Percentiles rank a stretch among this genome's conserved stretches.
These are phyloP conservation scores for Pestalotiopsis sp. DNA, from an alignment of 2,329 filamentous ascomycete species.

Conservation along the genomic window DNA sequence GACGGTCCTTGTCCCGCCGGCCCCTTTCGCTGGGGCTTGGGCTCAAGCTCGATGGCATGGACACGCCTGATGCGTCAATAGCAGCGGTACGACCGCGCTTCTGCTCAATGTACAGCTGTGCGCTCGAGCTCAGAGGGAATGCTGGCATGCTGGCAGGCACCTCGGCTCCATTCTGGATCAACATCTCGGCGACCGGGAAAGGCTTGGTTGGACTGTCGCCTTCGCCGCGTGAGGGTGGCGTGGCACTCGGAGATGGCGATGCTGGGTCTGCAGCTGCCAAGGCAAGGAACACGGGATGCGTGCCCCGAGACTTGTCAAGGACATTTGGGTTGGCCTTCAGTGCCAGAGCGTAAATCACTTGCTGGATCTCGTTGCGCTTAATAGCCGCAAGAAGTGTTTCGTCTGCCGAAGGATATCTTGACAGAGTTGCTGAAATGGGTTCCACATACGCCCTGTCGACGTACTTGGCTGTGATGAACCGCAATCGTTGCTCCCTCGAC, in stretches of 20 bases:
- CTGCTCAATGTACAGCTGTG: slow-evolving; percentile 83
- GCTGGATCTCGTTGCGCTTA: slow-evolving; percentile 94
- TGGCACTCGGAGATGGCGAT: slow-evolving; percentile 58
- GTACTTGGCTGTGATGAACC: slow-evolving; percentile 95
- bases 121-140: slow-evolving; percentile 80
- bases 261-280: slow-evolving; percentile 92
- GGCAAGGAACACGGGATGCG: slow-evolving; percentile 87
- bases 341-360: slow-evolving; percentile 88
- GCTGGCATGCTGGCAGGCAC: slow-evolving; percentile 76
- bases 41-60: slow-evolving; percentile 54
- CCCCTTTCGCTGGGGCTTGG: slow-evolving; percentile 47
- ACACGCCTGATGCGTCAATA: slow-evolving; percentile 40
- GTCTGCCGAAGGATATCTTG: slow-evolving; percentile 77
- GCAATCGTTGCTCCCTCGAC: slow-evolving; percentile 86
- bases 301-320: slow-evolving; percentile 82
- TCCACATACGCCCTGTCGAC: slow-evolving; percentile 82
- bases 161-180: slow-evolving; percentile 92
- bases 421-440: slow-evolving; percentile 73
- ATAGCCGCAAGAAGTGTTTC: slow-evolving; percentile 90
- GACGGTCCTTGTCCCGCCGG: slow-evolving; percentile 67
- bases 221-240: slow-evolving; percentile 41
- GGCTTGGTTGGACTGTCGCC: slow-evolving; percentile 59
- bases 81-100: slow-evolving; percentile 58
- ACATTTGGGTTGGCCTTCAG: slow-evolving; percentile 86
- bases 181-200: slow-evolving; percentile 87